Conservation (phyloP, 2,329 filamentous ascomycete species). For the Eurotiales sp. region DNA sequence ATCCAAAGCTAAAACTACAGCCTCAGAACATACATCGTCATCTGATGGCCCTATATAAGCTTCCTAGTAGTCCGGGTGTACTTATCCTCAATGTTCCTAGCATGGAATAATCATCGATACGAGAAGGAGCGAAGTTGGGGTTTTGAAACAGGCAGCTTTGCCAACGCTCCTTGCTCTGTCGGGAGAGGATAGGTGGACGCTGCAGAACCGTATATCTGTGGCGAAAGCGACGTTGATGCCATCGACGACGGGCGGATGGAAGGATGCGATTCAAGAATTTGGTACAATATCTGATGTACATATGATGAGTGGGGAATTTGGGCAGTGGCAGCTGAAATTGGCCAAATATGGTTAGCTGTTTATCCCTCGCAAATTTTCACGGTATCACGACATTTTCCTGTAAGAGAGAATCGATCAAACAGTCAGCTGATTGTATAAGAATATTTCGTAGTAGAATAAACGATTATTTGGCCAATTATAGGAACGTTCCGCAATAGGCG, state of each 20-base stretch:
- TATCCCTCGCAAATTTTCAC: too few relatives aligned
- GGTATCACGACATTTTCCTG: too few relatives aligned
- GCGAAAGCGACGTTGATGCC: too few relatives aligned
- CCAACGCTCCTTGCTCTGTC: background rate
- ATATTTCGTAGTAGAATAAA: too few relatives aligned
- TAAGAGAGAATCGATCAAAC: too few relatives aligned
- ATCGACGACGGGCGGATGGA: background rate
- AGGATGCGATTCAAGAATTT: background rate
- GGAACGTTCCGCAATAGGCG: too few relatives aligned
- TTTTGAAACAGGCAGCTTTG: background rate
- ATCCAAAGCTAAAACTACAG: background rate
- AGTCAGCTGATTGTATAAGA: too few relatives aligned
- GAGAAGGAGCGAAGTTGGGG: background rate
- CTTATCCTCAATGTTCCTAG: background rate
- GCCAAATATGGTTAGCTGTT: too few relatives aligned
- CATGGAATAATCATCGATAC: slow-evolving; percentile 4
- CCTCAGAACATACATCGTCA: background rate
- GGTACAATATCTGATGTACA: background rate
- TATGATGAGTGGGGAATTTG: background rate
- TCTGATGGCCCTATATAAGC: background rate
- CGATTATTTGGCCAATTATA: too few relatives aligned
- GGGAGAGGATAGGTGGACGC: background rate
- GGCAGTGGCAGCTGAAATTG: background rate
- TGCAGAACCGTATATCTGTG: background rate
- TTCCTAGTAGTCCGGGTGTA: background rate